A percentile compares a stretch with the other conserved stretches of the same genome.
Conservation (phyloP, 2,329 filamentous ascomycete genomes). For the Colletotrichum destructivum region DNA sequence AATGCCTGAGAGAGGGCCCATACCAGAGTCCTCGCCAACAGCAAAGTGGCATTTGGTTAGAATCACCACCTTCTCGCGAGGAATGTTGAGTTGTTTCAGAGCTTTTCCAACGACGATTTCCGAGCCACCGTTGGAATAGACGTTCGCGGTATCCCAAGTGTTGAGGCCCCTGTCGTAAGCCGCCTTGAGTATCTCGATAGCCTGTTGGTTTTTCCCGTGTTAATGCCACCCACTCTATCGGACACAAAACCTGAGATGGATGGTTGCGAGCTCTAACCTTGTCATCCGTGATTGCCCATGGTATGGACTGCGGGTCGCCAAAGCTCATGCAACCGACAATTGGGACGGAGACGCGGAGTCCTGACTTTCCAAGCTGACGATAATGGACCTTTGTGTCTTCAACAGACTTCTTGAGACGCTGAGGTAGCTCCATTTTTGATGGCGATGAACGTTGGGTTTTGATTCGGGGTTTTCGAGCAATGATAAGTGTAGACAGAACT, state of each 20-base stretch:
- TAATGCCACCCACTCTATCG: conserved; percentile 49
- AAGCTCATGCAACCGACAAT: conserved; percentile 52
- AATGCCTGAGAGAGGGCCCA: conserved; percentile 41
- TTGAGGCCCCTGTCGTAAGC: conserved; percentile 76
- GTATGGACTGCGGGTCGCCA: too few species aligned
- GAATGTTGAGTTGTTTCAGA: conserved; percentile 71
- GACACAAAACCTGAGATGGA: too few species aligned
- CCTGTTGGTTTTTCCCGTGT: conserved; percentile 51
- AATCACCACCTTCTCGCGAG: conserved; percentile 70
- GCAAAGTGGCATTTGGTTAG: conserved; percentile 68
- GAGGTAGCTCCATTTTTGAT: too few species aligned
- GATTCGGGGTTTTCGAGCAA: too few species aligned
- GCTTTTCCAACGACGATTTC: conserved; percentile 71
- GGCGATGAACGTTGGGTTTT: too few species aligned
- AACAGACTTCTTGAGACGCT: conserved; percentile 45
- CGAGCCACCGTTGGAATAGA: conserved; percentile 64
- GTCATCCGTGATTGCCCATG: too few species aligned
- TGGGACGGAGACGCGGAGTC: conserved; percentile 73
- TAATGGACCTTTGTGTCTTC: conserved; percentile 60
- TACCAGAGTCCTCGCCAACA: conserved; percentile 62
- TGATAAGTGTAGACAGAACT: too few species aligned
- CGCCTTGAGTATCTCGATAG: conserved; percentile 72
- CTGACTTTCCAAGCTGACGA: conserved; percentile 70
- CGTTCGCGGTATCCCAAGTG: conserved; percentile 69
- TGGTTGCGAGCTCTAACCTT: too few species aligned